Conservation (phyloP, 371 early-diverging fungal species). For the Dichotomocladium elegans region DNA sequence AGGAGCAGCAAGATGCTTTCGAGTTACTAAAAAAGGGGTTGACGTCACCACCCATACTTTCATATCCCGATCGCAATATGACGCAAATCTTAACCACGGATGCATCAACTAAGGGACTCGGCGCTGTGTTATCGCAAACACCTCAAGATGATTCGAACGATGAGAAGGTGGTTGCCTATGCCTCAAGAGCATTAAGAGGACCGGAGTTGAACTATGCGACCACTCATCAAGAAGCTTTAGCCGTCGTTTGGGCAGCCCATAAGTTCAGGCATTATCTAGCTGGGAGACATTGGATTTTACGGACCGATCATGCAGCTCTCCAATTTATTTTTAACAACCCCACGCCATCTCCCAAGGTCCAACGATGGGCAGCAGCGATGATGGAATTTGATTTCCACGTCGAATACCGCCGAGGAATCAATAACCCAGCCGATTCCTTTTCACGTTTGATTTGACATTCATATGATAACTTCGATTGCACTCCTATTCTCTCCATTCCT, state of each 20-base stretch:
- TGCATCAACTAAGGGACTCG: constrained; percentile 27
- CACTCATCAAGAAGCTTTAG: constrained; percentile 24
- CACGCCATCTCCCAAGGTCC: constrained; percentile 12
- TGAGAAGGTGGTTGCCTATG: constrained; percentile 20
- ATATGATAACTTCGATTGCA: too few species aligned
- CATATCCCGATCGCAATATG: constrained; percentile 15
- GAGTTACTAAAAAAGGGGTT: constrained; percentile 11
- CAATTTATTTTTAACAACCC: constrained; percentile 6
- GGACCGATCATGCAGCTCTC: constrained; percentile 30
- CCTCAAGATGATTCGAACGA: constrained; percentile 10
- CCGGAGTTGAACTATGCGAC: constrained; percentile 14
- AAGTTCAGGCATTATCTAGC: constrained; percentile 25
- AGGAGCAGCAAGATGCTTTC: constrained; percentile 17
- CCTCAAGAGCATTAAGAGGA: constrained; percentile 7
- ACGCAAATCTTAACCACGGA: constrained; percentile 29
- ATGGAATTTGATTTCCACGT: constrained; percentile 21
- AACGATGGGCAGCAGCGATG: constrained; percentile 22
- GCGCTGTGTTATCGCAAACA: constrained; percentile 30
- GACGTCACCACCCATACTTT: constrained; percentile 18
- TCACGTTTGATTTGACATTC: constrained; percentile 8
- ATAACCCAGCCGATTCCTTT: constrained; percentile 28
- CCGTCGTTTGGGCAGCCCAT: constrained; percentile 28
- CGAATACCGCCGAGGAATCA: constrained; percentile 11
- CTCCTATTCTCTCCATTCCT: too few species aligned
- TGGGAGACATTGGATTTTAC: constrained; percentile 17